Percentiles rank a stretch among this genome's conserved stretches.
Conservation (phyloP, 768 basidiomycete genomes). For the Lactarius sanguifluus region DNA sequence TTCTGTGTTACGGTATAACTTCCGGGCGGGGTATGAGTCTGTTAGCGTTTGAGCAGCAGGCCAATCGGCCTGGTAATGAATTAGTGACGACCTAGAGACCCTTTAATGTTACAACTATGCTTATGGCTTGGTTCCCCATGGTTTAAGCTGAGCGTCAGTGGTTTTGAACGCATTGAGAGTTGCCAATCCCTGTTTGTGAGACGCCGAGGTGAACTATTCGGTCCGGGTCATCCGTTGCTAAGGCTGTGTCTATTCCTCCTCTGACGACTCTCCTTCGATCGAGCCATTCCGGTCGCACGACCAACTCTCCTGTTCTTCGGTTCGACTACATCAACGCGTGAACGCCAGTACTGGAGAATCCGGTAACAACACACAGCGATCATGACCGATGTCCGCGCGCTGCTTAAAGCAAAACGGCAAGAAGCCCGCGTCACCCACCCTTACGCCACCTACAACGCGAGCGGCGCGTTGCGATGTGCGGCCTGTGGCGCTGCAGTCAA, state of each 20-base stretch:
- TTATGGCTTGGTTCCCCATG: conserved; percentile 6
- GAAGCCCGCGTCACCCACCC: conserved; percentile 73
- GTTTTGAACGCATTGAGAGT: no score
- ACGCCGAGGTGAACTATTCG: neutral
- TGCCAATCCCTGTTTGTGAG: no score
- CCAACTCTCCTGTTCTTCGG: conserved; percentile 12
- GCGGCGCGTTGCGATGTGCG: conserved; percentile 67
- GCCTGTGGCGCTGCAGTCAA: conserved; percentile 66
- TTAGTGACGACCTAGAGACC: conserved; percentile 2
- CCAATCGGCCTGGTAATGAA: conserved; percentile 15
- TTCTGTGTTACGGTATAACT: conserved; percentile 6
- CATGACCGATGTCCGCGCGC: conserved; percentile 80
- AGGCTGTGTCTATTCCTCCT: neutral
- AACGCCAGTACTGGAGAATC: neutral
- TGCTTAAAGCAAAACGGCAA: conserved; percentile 82
- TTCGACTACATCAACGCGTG: neutral
- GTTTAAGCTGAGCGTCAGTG: neutral
- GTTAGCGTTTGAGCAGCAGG: conserved; percentile 17
- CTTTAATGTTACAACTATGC: conserved; percentile 16
- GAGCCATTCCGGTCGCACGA: neutral
- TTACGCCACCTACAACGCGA: conserved; percentile 62
- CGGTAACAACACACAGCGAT: neutral
- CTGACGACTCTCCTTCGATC: neutral
- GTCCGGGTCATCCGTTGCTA: neutral
- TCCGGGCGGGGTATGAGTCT: neutral